These are phyloP conservation scores for Tulasnella sp. DNA, from an alignment of 768 basidiomycete genomes.

Conservation along the genomic window DNA sequence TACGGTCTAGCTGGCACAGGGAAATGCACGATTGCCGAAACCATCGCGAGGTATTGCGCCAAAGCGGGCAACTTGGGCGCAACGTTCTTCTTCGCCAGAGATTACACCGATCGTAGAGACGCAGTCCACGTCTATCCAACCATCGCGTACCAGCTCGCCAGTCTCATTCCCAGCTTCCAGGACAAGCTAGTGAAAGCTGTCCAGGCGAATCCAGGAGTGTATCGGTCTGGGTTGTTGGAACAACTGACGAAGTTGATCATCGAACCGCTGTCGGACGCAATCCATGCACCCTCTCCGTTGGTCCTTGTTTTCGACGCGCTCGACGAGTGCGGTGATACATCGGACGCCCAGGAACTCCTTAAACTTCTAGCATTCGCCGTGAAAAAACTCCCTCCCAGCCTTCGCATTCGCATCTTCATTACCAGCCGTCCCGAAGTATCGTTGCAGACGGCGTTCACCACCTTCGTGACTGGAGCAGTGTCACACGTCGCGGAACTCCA, in stretches of 20 bases:
- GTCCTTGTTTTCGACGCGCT: constrained; percentile 32
- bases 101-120: constrained; percentile 19
- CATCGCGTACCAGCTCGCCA: constrained; percentile 27
- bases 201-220: constrained; percentile 7
- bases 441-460: constrained; percentile 15
- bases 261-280: constrained; percentile 2
- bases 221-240: constrained; percentile 18
- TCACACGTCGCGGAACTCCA: constrained; percentile 4
- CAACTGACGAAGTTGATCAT: constrained; percentile 20
- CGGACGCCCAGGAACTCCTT: constrained; percentile 18
- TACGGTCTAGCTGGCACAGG: constrained; percentile 31
- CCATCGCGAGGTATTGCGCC: constrained; percentile 24
- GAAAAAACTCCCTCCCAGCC: constrained; percentile 22
- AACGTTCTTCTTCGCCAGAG: constrained; percentile 29
- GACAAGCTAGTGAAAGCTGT: constrained; percentile 9
- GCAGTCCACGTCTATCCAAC: constrained; percentile 27
- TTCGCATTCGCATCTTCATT: constrained; percentile 25
- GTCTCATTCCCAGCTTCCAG: constrained; percentile 12
- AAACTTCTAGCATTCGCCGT: constrained; percentile 20
- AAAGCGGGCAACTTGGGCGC: constrained; percentile 26
- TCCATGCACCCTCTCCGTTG: constrained; percentile 14
- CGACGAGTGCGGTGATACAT: constrained; percentile 27
- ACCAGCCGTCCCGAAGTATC: constrained; percentile 28
- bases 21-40: constrained; percentile 33
- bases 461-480: not conserved